Evolutionary conservation across 495 filamentous ascomycete genomes (phyloP), one percentile per base, ranked within the genome.

Genomic region (Aspergillus sclerotiicarbonarius): DNA sequence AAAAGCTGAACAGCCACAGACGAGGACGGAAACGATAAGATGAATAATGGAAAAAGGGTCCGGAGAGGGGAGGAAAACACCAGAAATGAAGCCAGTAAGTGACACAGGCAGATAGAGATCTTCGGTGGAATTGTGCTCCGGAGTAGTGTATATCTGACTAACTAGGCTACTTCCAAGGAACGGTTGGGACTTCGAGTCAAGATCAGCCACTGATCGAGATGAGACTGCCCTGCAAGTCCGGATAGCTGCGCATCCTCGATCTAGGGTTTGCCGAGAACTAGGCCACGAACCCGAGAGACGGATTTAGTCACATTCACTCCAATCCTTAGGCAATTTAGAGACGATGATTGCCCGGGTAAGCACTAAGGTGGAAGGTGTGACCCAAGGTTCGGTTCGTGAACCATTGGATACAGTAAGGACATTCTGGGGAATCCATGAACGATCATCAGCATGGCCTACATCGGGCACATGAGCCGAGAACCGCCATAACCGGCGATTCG

Each of bases 31-130:
- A 56, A 50, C 39, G 47, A 20, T 31, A 49, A 46, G 35, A 49
- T 41, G 33, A 49, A 47, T 56, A 8, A 25, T 37, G 32, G 29
- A 32, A 50, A 52, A 43, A n/a, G 29, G 20, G 7, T 33, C 20
- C 39, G 20, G 20, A 59, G 51, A 44, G 55, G 31, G 44, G 29
- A 57, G 50, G 3, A 43, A 19, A 18, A 41, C 50, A 30, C 21
- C 33, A 55, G 46, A 16, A 57, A 60, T 16, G 19, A 41, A 48
- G 56, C 29, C 32, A 45, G 55, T 51, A 41, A 48, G 31, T 55
- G 55, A 52, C 51, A 44, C 52, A 47, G 21, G n/a, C 52, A 59
- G 61, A 64, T 62, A 31, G 57, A 54, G 64, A 67, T 67, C 61
- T 60, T 64, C 59, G 37, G 33, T 9, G 31, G 31, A 31, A 53